Base-by-base conservation (phyloP, 2,329 filamentous ascomycete species). In the Leptographium lundbergii region DNA sequence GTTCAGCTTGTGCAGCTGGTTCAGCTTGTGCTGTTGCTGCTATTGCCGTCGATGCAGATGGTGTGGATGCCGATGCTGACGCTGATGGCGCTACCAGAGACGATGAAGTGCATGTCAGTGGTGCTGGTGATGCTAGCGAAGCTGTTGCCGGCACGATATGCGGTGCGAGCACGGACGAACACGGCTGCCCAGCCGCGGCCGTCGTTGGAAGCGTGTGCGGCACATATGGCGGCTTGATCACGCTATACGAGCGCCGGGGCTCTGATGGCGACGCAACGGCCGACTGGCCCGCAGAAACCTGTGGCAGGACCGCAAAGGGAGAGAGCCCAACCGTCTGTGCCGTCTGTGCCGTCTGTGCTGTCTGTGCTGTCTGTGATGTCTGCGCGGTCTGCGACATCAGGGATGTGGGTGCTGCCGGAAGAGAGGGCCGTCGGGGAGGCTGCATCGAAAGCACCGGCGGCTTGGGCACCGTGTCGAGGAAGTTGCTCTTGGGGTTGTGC, bases 401-500 rank as follows among this genome's bases (percentile, higher is more conserved):
- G 9, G 27, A 17, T 9, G 19, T 66, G n/a, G 71, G 65, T 56
- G 71, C 66, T 55, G 68, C 66, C 47, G 67, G 56, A 19, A 47
- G 24, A 3, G 54, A 25, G 2, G 58, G 57, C 0, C 57, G 57
- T 29, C 36, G 53, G 7, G 59, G 60, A 4, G 60, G 57, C 24
- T 59, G 57, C 59, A 61, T 61, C 10, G 42, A 25, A 1, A 36
- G 4, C 9, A 68, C 72, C 54, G 65, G 67, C 27, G 73, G 70
- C 62, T 73, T 76, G 4, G 76, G 82, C 57, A 90, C 75, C 2
- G 86, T 85, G 53, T 89, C 86, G 68, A 91, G 71, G 70, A 87
- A 91, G 68, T 87, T 88, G 64, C 84, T 85, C 71, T 81, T 85
- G 2, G 78, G 74, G 61, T 89, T 89, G 70, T 89, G 79, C 53